Percentiles rank a stretch among this genome's conserved stretches.
phyloP scores from a whole-genome alignment of 306 rosid genomes.

The Abrus pulchellus region DNA sequence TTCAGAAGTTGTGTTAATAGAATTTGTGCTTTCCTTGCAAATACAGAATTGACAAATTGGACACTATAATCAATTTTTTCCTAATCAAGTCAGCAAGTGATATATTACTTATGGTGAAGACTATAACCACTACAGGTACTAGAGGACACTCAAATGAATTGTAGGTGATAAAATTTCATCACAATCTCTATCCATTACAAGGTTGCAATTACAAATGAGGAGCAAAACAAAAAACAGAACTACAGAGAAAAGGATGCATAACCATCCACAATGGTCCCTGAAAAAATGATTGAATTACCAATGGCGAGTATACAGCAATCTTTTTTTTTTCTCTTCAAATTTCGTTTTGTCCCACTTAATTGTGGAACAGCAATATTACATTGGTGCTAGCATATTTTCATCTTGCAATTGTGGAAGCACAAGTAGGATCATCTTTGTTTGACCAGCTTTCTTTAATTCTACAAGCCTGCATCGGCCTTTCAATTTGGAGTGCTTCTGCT shows the following conservation, averaged over 20 bases:
- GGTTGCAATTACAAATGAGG: conserved; percentile 42
- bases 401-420: conserved; percentile 79
- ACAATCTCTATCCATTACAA: conserved; percentile 46
- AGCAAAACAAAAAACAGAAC: neutral
- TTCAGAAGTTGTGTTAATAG: neutral
- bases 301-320: conserved; percentile 38
- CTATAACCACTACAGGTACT: neutral
- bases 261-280: conserved; percentile 20
- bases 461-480: conserved; percentile 82
- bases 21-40: conserved; percentile 18
- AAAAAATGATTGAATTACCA: conserved; percentile 45
- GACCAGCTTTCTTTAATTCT: conserved; percentile 79
- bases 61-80: conserved; percentile 1
- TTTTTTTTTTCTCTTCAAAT: conserved; percentile 19
- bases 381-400: conserved; percentile 51
- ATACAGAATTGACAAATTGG: neutral
- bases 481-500: conserved; percentile 70
- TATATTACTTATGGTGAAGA: neutral
- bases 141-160: conserved; percentile 11
- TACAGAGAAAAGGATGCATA: conserved; percentile 39
- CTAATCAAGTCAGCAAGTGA: neutral
- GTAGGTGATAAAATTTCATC: conserved; percentile 40
- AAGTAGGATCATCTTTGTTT: conserved; percentile 71
- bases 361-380: conserved; percentile 39
- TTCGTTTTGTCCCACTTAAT: conserved; percentile 30